Conservation (phyloP, 257 asterid species). For the Capsicum pubescens region DNA sequence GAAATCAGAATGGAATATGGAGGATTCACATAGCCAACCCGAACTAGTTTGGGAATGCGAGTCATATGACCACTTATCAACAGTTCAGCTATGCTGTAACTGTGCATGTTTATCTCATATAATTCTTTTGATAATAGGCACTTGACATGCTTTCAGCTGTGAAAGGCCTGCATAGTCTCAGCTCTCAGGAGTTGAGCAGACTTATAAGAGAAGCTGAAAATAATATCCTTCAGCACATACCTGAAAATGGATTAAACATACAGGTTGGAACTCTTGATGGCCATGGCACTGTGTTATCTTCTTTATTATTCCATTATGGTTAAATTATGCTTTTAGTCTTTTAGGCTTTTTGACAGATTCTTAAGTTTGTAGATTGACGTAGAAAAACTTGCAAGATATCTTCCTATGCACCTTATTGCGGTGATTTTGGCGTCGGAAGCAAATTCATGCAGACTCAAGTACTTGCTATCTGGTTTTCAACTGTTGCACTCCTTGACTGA, state of each 20-base stretch:
- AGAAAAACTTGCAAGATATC: constrained; percentile 81
- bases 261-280: constrained; percentile 56
- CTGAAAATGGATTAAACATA: constrained; percentile 66
- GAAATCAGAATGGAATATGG: constrained; percentile 6
- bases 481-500: constrained; percentile 86
- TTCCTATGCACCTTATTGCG: constrained; percentile 88
- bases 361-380: constrained; percentile 70
- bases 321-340: constrained; percentile 18
- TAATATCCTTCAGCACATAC: constrained; percentile 55
- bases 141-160: constrained; percentile 85
- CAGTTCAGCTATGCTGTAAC: neutral
- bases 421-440: constrained; percentile 80
- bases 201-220: constrained; percentile 78
- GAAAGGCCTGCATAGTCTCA: constrained; percentile 80
- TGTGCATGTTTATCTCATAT: constrained; percentile 4
- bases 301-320: neutral
- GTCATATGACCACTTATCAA: constrained; percentile 26
- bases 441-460: constrained; percentile 69
- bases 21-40: neutral
- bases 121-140: constrained; percentile 52
- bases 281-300: neutral
- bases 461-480: constrained; percentile 89
- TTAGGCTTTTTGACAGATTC: constrained; percentile 28
- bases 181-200: constrained; percentile 78
- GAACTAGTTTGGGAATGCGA: constrained; percentile 31